Conservation (phyloP, 2,329 filamentous ascomycete genomes). For the Cordyceps fumosorosea region DNA sequence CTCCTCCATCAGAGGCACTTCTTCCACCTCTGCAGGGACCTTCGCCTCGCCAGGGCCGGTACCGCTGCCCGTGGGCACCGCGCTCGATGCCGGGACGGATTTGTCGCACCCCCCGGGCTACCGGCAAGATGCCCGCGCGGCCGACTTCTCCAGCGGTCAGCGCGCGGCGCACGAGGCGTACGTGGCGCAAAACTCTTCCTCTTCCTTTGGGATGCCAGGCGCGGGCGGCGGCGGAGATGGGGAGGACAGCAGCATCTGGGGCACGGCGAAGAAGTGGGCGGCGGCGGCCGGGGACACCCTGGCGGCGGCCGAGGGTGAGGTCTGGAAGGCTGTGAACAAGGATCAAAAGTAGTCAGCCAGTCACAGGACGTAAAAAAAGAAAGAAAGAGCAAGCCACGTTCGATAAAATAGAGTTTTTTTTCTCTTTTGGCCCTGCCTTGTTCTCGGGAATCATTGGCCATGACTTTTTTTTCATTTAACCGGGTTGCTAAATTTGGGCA, state of each 20-base stretch:
- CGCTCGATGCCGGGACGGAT: conserved; percentile 15
- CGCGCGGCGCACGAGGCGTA: conserved; percentile 32
- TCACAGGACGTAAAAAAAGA: background rate
- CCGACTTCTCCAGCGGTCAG: conserved; percentile 44
- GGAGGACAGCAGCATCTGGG: conserved; percentile 40
- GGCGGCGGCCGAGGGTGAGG: conserved; percentile 51
- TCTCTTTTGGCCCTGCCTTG: background rate
- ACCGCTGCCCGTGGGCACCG: conserved; percentile 14
- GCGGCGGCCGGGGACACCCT: conserved; percentile 48
- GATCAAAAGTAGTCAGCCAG: conserved; percentile 27
- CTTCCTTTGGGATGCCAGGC: background rate
- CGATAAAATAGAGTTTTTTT: background rate
- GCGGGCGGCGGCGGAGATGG: conserved; percentile 21
- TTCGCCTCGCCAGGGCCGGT: background rate
- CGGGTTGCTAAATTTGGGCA: no score
- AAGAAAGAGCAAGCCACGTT: background rate
- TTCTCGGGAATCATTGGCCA: no score
- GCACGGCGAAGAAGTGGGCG: conserved; percentile 39
- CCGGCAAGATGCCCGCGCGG: conserved; percentile 47
- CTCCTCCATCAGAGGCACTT: conserved; percentile 27
- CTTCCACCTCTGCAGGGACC: conserved; percentile 22
- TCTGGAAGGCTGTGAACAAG: conserved; percentile 59
- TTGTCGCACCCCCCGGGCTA: conserved; percentile 49
- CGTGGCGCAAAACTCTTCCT: conserved; percentile 20
- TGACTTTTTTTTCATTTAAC: no score